phyloP scores from a whole-genome alignment of 768 basidiomycete genomes.

The Hericium alpestre region DNA sequence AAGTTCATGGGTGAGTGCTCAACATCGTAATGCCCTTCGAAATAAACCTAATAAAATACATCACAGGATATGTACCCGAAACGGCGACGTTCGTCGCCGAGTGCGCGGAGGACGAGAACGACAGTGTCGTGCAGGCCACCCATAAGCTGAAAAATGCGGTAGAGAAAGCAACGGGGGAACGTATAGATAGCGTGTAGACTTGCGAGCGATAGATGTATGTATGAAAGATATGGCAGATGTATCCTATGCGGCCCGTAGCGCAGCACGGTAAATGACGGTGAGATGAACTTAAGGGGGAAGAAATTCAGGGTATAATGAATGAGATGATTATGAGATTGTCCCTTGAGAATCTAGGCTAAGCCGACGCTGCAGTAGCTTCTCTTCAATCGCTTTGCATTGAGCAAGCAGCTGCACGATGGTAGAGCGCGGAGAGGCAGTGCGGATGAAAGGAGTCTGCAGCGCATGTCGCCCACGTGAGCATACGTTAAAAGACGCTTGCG shows the following conservation, averaged over 20 bases:
- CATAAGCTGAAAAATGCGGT: conserved; percentile 60
- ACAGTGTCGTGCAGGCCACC: conserved; percentile 63
- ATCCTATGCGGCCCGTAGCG: background rate
- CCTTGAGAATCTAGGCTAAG: conserved; percentile 7
- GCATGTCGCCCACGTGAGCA: background rate
- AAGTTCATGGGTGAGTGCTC: conserved; percentile 55
- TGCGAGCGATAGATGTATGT: too few species aligned
- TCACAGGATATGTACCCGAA: conserved; percentile 64
- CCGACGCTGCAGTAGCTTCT: conserved; percentile 7
- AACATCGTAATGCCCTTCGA: background rate
- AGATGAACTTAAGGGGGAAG: background rate
- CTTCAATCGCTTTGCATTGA: conserved; percentile 13
- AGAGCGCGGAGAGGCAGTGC: conserved; percentile 13
- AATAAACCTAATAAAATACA: background rate
- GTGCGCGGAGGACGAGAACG: conserved; percentile 82
- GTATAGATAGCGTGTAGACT: conserved; percentile 3
- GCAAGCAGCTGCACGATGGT: conserved; percentile 12
- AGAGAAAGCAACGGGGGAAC: conserved; percentile 53
- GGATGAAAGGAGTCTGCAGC: conserved; percentile 8
- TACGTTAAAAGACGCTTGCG: too few species aligned
- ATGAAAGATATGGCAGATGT: background rate
- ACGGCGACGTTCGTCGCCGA: conserved; percentile 82
- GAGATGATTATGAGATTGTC: conserved; percentile 3
- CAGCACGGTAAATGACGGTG: background rate
- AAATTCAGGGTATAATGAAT: background rate